Base-by-base conservation (phyloP, 352 stramenopile genomes). In the Aphanomyces euteiches region DNA sequence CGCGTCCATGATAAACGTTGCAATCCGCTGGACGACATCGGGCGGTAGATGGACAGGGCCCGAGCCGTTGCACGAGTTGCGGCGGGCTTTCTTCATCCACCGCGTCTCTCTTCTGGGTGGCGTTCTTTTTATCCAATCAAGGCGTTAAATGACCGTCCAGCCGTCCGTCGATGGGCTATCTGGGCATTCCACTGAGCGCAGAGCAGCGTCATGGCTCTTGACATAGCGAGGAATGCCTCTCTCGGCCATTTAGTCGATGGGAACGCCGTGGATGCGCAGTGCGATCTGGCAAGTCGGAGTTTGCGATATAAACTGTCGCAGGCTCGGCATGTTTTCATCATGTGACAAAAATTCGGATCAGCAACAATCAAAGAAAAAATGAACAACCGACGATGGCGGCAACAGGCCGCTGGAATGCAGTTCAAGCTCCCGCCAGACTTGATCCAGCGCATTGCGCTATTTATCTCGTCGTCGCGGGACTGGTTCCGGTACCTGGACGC, bases 361-460 rank as follows among this genome's bases (percentile, higher is more conserved):
- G 28, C 28, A 28, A 28, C 28, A 2, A 28, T n/a, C n/a, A 2
- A 28, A 0, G 28, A 2, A 28, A 28, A 28, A 2, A 28, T 28
- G 28, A 28, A 2, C 28, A 28, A 2, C 2, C 28, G 28, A 28
- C 28, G 28, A 28, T 28, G 28, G 28, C 28, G 28, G 28, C 28
- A 28, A 28, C 28, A 2, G 28, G 28, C 7, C 54, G 54, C 10
- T 37, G 19, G 10, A 12, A 21, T 12, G 8, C 7, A 58, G 8
- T 58, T 12, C 50, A 58, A 40, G 43, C 54, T 61, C 10, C 28
- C 54, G 43, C 19, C 54, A 61, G n/a, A 61, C 54, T 17, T 43
- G 54, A 37, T 61, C 21, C 54, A 61, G 28, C 54, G 54, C 17
- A 61, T 61, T 39, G 19, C 54, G 17, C 10, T 61, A 37, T 39